Percentiles rank a stretch among this genome's conserved stretches.
Conservation (phyloP, 345 rosid genomes). For the Melaleuca quinquenervia region DNA sequence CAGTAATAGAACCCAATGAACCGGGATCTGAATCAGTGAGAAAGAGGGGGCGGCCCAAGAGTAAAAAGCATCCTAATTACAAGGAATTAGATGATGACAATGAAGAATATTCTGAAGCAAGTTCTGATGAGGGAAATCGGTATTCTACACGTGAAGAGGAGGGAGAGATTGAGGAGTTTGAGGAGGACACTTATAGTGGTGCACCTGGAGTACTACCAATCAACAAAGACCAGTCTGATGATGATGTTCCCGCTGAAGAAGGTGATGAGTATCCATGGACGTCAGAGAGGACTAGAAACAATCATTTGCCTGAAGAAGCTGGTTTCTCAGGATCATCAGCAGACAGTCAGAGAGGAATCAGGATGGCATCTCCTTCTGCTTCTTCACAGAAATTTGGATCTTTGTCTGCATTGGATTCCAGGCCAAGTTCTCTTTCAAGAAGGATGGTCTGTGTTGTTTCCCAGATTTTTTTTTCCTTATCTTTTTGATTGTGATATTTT, state of each 20-base stretch:
- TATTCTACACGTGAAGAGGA: slow-evolving; percentile 85
- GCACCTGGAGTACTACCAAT: slow-evolving; percentile 41
- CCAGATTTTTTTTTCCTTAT: background rate
- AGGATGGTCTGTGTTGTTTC: slow-evolving; percentile 47
- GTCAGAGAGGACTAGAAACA: slow-evolving; percentile 39
- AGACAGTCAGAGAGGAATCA: slow-evolving; percentile 50
- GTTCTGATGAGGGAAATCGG: slow-evolving; percentile 75
- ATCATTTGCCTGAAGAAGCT: slow-evolving; percentile 41
- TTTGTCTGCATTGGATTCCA: slow-evolving; percentile 88
- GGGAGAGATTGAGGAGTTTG: slow-evolving; percentile 70
- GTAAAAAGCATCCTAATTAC: slow-evolving; percentile 74
- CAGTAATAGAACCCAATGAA: slow-evolving; percentile 43
- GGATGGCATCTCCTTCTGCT: slow-evolving; percentile 65
- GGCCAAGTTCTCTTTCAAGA: slow-evolving; percentile 76
- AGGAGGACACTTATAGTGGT: slow-evolving; percentile 74
- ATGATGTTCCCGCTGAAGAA: slow-evolving; percentile 49
- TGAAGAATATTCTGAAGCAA: slow-evolving; percentile 81
- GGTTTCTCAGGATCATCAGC: slow-evolving; percentile 94
- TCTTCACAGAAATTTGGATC: slow-evolving; percentile 93
- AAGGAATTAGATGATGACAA: slow-evolving; percentile 89
- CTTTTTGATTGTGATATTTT: background rate
- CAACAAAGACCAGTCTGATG: slow-evolving; percentile 71
- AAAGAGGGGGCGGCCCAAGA: slow-evolving; percentile 85
- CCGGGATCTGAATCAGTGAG: slow-evolving; percentile 36
- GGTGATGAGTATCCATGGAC: slow-evolving; percentile 46